phyloP scores from a whole-genome alignment of 805 yeast genomes.

The Starmera quercuum region DNA sequence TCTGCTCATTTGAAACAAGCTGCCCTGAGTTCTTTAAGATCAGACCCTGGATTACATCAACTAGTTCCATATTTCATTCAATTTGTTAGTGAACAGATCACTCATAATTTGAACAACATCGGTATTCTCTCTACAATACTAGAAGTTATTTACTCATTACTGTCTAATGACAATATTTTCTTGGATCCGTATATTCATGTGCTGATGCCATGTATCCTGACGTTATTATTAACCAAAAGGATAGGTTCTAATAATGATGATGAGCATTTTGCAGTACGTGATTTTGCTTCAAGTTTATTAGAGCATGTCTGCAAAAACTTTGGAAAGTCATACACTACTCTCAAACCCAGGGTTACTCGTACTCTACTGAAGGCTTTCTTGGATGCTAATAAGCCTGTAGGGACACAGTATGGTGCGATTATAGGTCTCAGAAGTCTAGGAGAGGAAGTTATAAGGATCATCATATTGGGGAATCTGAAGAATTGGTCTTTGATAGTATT shows the following conservation, averaged over 20 bases:
- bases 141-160: conserved; percentile 78
- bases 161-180: conserved; percentile 77
- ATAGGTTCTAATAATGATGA: conserved; percentile 51
- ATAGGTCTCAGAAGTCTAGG: conserved; percentile 81
- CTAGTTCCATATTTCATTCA: conserved; percentile 94
- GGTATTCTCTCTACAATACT: conserved; percentile 73
- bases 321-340: conserved; percentile 79
- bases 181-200: conserved; percentile 95
- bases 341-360: conserved; percentile 90
- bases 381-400: conserved; percentile 74
- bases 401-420: conserved; percentile 89
- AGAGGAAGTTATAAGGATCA: conserved; percentile 76
- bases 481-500: conserved; percentile 69
- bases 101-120: conserved; percentile 73
- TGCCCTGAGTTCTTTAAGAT: conserved; percentile 75
- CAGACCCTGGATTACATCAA: conserved; percentile 96
- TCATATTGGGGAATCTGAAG: conserved; percentile 75
- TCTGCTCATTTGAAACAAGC: conserved; percentile 52
- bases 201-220: conserved; percentile 91
- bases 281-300: conserved; percentile 77
- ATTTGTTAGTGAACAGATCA: conserved; percentile 90
- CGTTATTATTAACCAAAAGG: conserved; percentile 80
- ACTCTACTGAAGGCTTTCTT: conserved; percentile 86
- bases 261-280: conserved; percentile 54
- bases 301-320: conserved; percentile 72